phyloP scores from a whole-genome alignment of 768 basidiomycete species.

The Ramaria sp. region DNA sequence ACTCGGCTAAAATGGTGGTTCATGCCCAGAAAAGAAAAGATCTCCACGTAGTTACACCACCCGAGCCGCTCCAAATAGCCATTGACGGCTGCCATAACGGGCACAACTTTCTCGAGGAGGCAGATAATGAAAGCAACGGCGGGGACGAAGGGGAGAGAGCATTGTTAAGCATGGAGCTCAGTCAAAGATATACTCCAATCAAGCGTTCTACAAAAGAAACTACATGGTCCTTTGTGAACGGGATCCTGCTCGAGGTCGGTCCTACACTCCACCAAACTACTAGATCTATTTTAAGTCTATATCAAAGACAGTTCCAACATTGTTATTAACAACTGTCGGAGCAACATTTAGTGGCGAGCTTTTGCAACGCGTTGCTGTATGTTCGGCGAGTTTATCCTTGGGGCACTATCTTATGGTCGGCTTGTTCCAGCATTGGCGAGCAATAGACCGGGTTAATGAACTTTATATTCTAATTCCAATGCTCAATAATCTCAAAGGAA shows the following conservation, averaged over 20 bases:
- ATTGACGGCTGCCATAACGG: neutral
- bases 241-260: conserved; percentile 64
- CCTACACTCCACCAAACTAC: neutral
- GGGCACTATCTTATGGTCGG: neutral
- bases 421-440: conserved; percentile 60
- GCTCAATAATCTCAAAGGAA: conserved; percentile 91
- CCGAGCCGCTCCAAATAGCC: neutral
- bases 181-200: neutral
- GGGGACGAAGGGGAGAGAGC: conserved; percentile 1
- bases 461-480: conserved; percentile 96
- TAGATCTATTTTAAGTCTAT: neutral
- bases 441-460: conserved; percentile 85
- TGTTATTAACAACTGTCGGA: conserved; percentile 75
- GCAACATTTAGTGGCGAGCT: conserved; percentile 87
- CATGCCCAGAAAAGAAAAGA: too few relatives aligned
- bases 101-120: neutral
- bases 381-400: conserved; percentile 15
- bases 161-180: neutral
- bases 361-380: conserved; percentile 74
- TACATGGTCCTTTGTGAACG: conserved; percentile 7
- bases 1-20: too few relatives aligned
- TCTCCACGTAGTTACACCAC: neutral
- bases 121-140: neutral
- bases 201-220: neutral
- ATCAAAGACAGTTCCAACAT: conserved; percentile 71